A percentile compares a stretch with the other conserved stretches of the same genome.
Evolutionary conservation across 2,329 filamentous ascomycete species (phyloP).

Genomic region (Stagonosporopsis chrysanthemi): DNA sequence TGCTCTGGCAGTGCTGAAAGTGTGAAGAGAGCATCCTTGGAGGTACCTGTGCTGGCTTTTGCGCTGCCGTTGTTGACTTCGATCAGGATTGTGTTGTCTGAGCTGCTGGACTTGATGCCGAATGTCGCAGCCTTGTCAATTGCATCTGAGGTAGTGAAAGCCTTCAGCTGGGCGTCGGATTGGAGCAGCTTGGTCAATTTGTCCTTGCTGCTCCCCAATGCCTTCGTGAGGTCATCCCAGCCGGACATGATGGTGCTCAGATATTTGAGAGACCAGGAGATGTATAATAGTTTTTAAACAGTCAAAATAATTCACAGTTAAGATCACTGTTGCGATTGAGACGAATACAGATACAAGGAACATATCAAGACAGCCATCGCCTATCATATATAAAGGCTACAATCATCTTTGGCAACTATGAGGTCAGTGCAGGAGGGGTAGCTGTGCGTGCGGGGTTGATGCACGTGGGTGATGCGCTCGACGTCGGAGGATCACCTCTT

Average conservation of each 20-base stretch:
- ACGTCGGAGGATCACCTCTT: not conserved
- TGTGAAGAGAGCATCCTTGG: constrained; percentile 49
- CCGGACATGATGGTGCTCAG: constrained; percentile 31
- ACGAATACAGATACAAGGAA: not conserved
- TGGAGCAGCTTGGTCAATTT: constrained; percentile 43
- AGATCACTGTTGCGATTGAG: not conserved
- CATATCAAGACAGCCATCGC: not conserved
- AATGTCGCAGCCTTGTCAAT: constrained; percentile 46
- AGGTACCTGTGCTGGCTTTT: constrained; percentile 35
- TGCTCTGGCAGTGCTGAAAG: constrained; percentile 55
- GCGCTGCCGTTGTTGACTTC: constrained; percentile 43
- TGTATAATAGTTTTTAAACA: not conserved
- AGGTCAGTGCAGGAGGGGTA: constrained; percentile 22
- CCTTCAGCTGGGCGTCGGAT: constrained; percentile 45
- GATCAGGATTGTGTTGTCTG: constrained; percentile 45
- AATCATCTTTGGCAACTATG: constrained; percentile 4
- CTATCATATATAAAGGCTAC: constrained; percentile 13
- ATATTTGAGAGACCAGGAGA: not conserved
- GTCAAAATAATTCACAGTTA: not conserved
- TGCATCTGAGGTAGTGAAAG: constrained; percentile 46
- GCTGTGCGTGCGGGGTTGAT: constrained; percentile 18
- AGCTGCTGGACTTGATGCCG: constrained; percentile 46
- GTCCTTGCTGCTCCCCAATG: constrained; percentile 42
- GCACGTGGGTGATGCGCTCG: constrained; percentile 20
- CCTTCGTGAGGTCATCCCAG: constrained; percentile 46